Base-by-base conservation (phyloP, 257 asterid species). In the Nicotiana tabacum region DNA sequence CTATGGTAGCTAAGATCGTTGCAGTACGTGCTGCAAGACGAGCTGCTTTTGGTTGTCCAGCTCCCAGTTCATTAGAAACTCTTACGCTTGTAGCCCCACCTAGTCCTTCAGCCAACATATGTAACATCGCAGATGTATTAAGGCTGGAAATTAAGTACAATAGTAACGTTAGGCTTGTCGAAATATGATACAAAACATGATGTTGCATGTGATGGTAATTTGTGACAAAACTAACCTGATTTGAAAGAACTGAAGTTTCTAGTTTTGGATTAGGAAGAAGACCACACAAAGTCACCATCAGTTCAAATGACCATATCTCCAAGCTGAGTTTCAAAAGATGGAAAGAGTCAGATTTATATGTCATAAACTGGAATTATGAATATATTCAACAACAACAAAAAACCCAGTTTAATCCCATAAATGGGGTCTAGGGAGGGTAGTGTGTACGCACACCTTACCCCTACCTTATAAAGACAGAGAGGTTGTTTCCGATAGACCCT, bases 181-280 rank as follows among this genome's bases (percentile, higher is more conserved):
- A 72, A 2, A 12, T 0, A 69, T 37, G 55, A 69, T 11, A 10
- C 21, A 2, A 1, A 43, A 16, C 16, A 4, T 13, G 11, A 61
- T 9, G n/a, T 11, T 32, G 12, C 21, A 51, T 11, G 13, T 60
- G 35, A 35, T 37, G 17, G 24, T 30, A 16, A 11, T 15, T 29
- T 7, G 56, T 13, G 21, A 4, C 21, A 37, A 6, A 2, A 55
- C 17, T 27, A 27, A 87, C 97, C 91, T 91, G 84, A 93, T 93
- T 93, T 7, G 96, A 93, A n/a, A 93, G 92, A 85, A 91, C 96
- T 1, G 97, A 93, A 0, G 96, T 92, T 83, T 93, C 97, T 53
- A 92, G 77, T 5, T 92, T 90, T 5, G 96, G 97, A 85, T 93
- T 87, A 0, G 95, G 95, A 6, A 93, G 93, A 83, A 90, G 89